Base-by-base conservation (phyloP, 2,329 filamentous ascomycete genomes). In the Alternaria angustiovoidea region DNA sequence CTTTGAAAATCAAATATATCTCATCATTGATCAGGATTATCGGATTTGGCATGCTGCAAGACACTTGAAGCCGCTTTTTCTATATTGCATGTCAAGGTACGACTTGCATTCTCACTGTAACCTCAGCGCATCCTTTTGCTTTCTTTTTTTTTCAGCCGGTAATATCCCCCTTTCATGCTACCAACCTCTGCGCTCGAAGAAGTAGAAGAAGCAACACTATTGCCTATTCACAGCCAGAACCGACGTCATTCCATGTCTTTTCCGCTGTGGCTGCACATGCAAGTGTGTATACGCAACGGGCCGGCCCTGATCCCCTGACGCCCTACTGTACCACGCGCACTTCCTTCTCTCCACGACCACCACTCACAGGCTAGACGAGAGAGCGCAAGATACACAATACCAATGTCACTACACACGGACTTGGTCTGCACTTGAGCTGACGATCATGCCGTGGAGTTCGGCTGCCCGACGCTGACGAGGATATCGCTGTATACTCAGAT, bases 91-190 rank as follows among this genome's bases (percentile, higher is more conserved):
- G 12, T 26, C 5, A 12, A 22, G 18, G 11, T 8, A 24, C 7
- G 46, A 49, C 32, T 14, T 44, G n/a, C 24, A 11, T 28, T 16
- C 16, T 28, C 24, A 20, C 3, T 5, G 24, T 7, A 28, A 44
- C 9, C 42, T 9, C 7, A 44, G 42, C 14, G 14, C n/a, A 28
- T 28, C 14, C 22, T 24, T 36, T 11, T 49, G 34, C 46, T 49
- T 49, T 11, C 46, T 30, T 30, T 30, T 26, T 49, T 49, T 36
- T 9, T 7, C 8, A 20, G 14, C 22, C 5, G 14, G 4, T 36
- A 38, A 38, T 26, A 6, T 49, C 32, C 46, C 46, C 46, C 46
- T 49, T 49, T 49, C 11, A 49, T 49, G 46, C 32, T 38, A n/a
- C 30, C 46, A 36, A 12, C 24, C 8, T 20, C 46, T 7, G 20